phyloP scores from a whole-genome alignment of 768 basidiomycete species.

The Lentinula guzmanii region DNA sequence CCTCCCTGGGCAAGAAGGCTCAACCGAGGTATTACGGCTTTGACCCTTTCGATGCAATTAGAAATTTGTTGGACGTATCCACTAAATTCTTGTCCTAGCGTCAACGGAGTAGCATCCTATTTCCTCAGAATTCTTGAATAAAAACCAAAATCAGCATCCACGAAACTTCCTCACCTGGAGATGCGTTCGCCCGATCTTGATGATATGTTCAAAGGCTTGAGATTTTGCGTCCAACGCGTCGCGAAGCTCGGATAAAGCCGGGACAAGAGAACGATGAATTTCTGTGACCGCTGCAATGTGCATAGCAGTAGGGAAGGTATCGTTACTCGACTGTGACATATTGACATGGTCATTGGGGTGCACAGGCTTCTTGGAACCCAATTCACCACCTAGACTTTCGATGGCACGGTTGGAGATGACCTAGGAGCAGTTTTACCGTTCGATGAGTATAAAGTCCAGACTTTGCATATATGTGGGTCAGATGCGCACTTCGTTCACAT shows the following conservation, averaged over 20 bases:
- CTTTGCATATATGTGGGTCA: neutral
- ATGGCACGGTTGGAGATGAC: slow-evolving; percentile 99
- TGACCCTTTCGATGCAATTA: slow-evolving; percentile 83
- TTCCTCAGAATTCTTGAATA: neutral
- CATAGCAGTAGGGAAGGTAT: slow-evolving; percentile 99
- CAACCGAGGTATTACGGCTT: slow-evolving; percentile 77
- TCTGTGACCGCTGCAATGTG: slow-evolving; percentile 95
- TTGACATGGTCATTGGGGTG: slow-evolving; percentile 99
- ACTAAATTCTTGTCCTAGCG: slow-evolving; percentile 98
- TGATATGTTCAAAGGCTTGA: slow-evolving; percentile 81
- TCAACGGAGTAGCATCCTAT: slow-evolving; percentile 95
- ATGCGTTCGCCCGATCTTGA: slow-evolving; percentile 98
- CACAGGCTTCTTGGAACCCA: slow-evolving; percentile 95
- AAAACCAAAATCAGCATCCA: neutral
- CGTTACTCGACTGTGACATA: slow-evolving; percentile 98
- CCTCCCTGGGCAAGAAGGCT: slow-evolving; percentile 94
- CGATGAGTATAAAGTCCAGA: neutral
- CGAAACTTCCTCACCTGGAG: slow-evolving; percentile 48
- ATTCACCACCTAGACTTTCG: slow-evolving; percentile 89
- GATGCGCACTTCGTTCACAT: slow-evolving; percentile 78
- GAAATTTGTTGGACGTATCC: slow-evolving; percentile 95
- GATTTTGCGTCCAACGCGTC: slow-evolving; percentile 82
- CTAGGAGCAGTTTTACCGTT: slow-evolving; percentile 26
- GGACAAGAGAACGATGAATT: slow-evolving; percentile 71
- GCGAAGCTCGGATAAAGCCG: slow-evolving; percentile 78